phyloP scores from a whole-genome alignment of 2,329 filamentous ascomycete genomes.

The Sarocladium brachiariae region DNA sequence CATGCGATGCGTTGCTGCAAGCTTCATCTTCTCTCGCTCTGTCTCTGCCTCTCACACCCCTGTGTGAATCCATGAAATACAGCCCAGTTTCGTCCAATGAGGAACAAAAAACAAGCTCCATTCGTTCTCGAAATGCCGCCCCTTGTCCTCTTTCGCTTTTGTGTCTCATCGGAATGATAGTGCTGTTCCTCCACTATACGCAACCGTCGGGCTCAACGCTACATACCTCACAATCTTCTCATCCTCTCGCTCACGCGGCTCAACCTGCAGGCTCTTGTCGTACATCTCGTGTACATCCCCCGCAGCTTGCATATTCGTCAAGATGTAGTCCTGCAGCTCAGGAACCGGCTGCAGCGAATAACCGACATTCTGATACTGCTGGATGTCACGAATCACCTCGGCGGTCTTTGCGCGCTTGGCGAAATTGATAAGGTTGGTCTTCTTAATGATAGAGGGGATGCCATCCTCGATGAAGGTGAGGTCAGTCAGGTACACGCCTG shows the following conservation, averaged over 20 bases:
- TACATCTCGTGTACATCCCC: slow-evolving; percentile 99
- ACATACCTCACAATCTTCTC: slow-evolving; percentile 98
- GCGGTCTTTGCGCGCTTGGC: slow-evolving; percentile 97
- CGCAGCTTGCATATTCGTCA: slow-evolving; percentile 91
- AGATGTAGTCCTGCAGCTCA: slow-evolving; percentile 92
- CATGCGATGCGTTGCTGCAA: slow-evolving; percentile 2
- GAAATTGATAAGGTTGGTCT: slow-evolving; percentile 96
- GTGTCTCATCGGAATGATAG: slow-evolving; percentile 7
- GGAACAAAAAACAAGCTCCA: slow-evolving; percentile 4
- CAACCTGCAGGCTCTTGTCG: slow-evolving; percentile 87
- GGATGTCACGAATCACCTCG: slow-evolving; percentile 96
- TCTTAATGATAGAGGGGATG: slow-evolving; percentile 93
- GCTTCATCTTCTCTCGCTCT: neutral
- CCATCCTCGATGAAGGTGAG: slow-evolving; percentile 98
- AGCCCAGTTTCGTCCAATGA: neutral
- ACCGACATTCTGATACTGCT: slow-evolving; percentile 97
- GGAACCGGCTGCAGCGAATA: slow-evolving; percentile 84
- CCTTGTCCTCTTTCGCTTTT: neutral
- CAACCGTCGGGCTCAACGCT: slow-evolving; percentile 14
- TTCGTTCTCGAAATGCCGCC: neutral
- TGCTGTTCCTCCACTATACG: slow-evolving; percentile 7
- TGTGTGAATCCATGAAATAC: slow-evolving; percentile 2
- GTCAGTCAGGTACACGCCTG: slow-evolving; percentile 93
- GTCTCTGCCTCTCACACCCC: neutral
- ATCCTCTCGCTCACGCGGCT: slow-evolving; percentile 93